A percentile compares a stretch with the other conserved stretches of the same genome.
Conservation (phyloP, 73 alveolate species). For the Diophrys sp. region DNA sequence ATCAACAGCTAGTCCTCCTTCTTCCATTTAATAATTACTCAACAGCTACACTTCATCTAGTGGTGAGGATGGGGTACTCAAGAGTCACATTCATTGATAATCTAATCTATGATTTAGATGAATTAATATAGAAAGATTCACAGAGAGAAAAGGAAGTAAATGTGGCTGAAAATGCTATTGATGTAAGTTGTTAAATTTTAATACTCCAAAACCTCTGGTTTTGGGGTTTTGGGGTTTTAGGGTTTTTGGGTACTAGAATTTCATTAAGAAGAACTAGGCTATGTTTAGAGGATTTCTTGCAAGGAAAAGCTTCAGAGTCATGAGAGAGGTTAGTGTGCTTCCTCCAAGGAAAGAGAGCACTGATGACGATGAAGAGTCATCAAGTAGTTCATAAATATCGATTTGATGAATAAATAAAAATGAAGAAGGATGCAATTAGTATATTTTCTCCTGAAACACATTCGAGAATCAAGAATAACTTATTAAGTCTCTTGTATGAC, state of each 20-base stretch:
- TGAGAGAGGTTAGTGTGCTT: not conserved
- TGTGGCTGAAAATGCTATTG: not conserved
- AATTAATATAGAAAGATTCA: not conserved
- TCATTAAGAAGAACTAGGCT: not conserved
- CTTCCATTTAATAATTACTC: not conserved
- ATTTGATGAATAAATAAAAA: too few species aligned
- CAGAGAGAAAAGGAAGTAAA: not conserved
- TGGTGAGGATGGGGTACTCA: not conserved
- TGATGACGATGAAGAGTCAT: not conserved
- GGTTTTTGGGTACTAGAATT: too few species aligned
- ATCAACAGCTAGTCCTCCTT: too few species aligned
- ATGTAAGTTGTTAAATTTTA: too few species aligned
- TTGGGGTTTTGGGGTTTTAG: too few species aligned
- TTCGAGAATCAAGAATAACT: too few species aligned
- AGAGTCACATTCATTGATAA: not conserved
- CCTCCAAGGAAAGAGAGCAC: not conserved
- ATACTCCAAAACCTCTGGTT: too few species aligned
- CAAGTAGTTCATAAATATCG: too few species aligned
- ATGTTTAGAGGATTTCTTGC: not conserved
- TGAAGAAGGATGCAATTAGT: too few species aligned
- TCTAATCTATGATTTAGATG: not conserved
- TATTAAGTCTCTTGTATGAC: too few species aligned
- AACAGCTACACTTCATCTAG: not conserved
- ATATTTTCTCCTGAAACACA: too few species aligned
- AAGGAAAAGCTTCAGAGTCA: not conserved